phyloP scores from a whole-genome alignment of 2,329 filamentous ascomycete species.

The Cryphonectria japonica region DNA sequence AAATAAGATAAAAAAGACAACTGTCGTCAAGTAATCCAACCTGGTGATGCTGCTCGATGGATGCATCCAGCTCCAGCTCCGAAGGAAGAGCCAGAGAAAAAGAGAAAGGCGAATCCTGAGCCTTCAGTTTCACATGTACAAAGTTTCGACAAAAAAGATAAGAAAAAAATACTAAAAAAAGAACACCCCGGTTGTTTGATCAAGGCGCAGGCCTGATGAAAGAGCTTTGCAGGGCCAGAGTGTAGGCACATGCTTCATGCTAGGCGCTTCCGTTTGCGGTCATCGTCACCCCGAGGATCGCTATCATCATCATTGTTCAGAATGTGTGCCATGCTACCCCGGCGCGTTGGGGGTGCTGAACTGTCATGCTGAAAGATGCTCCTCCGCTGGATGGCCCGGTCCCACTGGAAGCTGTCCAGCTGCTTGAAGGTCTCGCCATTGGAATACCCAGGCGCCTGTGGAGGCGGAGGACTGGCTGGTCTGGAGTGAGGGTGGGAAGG shows the following conservation, averaged over 20 bases:
- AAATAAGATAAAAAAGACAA: not conserved
- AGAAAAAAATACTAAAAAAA: too few species aligned
- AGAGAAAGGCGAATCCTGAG: not conserved
- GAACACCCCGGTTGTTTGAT: not conserved
- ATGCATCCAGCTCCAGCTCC: not conserved
- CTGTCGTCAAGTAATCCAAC: not conserved
- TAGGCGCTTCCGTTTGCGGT: constrained; percentile 65
- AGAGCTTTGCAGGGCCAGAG: not conserved
- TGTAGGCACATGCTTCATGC: not conserved
- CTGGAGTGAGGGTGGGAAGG: constrained; percentile 52
- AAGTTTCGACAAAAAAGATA: not conserved
- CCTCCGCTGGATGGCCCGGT: constrained; percentile 52
- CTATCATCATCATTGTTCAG: constrained; percentile 63
- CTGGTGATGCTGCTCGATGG: not conserved
- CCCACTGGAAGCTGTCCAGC: constrained; percentile 62
- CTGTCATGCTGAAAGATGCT: constrained; percentile 57
- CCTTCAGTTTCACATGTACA: not conserved
- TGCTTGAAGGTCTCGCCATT: constrained; percentile 50
- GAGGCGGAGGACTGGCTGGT: constrained; percentile 57
- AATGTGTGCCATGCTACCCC: constrained; percentile 66
- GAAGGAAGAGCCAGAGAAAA: not conserved
- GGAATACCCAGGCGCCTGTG: constrained; percentile 50
- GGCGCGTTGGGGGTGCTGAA: constrained; percentile 59
- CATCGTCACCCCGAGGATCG: constrained; percentile 58
- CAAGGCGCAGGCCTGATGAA: too few species aligned